Base-by-base conservation (phyloP, 805 yeast species). In the Candida arabinofermentans region DNA sequence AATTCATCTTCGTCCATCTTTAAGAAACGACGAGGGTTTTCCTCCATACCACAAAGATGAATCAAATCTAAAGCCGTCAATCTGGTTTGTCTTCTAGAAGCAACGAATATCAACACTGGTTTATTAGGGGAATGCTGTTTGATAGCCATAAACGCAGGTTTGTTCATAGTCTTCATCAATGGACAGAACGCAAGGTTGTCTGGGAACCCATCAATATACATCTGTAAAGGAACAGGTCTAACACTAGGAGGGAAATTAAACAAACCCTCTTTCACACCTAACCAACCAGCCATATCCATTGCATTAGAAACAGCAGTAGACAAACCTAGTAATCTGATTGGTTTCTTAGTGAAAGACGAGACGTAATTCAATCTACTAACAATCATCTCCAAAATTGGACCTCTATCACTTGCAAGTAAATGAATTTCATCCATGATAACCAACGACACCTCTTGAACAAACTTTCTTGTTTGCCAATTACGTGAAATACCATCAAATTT, bases 101-200 rank as follows among this genome's bases (percentile, higher is more conserved):
- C 88, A 27, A 86, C 95, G 54, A 86, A 86, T n/a, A 86, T 80
- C 51, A 86, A 70, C 9, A 83, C 91, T 0, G 96, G 96, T 58
- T 89, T 81, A 16, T 67, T 68, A 2, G 96, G 95, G 0, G 96
- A 85, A 59, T 90, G 96, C 48, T 86, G 88, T 57, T 88, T 86
- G 48, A 89, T 89, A 0, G 96, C 96, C 83, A 83, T 77, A 55
- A 85, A 89, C 0, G 95, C 91, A 1, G 97, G 96, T 54, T 74
- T 88, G 70, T 81, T 88, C 93, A 78, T 86, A 18, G 80, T 85
- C 67, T 80, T 86, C 96, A 86, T 86, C 55, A 86, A 67, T 1
- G 91, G 88, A 53, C 89, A 81, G 56, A 86, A 85, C 1, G 88
- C 89, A 46, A 83, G 70, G 48, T 83, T 82, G 49, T 85, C 93